phyloP scores from a whole-genome alignment of 2,329 filamentous ascomycete genomes.

The Incumbomyces lentus region DNA sequence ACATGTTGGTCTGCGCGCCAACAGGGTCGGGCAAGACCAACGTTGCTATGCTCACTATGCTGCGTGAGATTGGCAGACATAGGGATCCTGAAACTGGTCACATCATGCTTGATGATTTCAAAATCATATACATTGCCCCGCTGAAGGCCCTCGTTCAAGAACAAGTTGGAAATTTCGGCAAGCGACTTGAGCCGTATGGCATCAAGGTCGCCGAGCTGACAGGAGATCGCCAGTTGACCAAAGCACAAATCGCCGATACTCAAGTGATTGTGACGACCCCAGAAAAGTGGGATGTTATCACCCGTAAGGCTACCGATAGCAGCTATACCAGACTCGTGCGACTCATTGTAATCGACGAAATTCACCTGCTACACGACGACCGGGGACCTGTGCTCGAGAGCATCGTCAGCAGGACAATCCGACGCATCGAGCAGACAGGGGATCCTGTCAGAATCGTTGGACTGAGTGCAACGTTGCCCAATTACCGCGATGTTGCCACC shows the following conservation, averaged over 20 bases:
- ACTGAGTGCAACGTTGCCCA: conserved; percentile 87
- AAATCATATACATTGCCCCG: conserved; percentile 95
- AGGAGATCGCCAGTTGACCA: conserved; percentile 93
- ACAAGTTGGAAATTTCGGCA: conserved; percentile 95
- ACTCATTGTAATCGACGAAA: conserved; percentile 93
- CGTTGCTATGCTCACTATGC: conserved; percentile 91
- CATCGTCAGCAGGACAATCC: conserved; percentile 88
- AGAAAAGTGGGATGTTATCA: conserved; percentile 99
- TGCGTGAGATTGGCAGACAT: conserved; percentile 94
- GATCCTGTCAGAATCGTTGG: conserved; percentile 87
- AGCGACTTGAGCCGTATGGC: conserved; percentile 78
- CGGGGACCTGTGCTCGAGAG: conserved; percentile 94
- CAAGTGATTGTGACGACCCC: conserved; percentile 97
- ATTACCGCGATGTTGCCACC: conserved; percentile 90
- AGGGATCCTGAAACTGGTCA: conserved; percentile 81
- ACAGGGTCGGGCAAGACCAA: conserved; percentile 98
- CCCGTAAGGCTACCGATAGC: conserved; percentile 89
- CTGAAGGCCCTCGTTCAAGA: conserved; percentile 94
- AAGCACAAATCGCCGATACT: conserved; percentile 95
- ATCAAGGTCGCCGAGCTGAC: conserved; percentile 92
- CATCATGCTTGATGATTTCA: conserved; percentile 91
- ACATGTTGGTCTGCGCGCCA: conserved; percentile 94
- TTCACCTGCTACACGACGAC: conserved; percentile 93
- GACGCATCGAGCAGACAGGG: conserved; percentile 85
- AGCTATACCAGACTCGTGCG: conserved; percentile 97